Evolutionary conservation across 2,329 filamentous ascomycete species (phyloP), one percentile per base, ranked within the genome.

Genomic region (Zopfia rhizophila): DNA sequence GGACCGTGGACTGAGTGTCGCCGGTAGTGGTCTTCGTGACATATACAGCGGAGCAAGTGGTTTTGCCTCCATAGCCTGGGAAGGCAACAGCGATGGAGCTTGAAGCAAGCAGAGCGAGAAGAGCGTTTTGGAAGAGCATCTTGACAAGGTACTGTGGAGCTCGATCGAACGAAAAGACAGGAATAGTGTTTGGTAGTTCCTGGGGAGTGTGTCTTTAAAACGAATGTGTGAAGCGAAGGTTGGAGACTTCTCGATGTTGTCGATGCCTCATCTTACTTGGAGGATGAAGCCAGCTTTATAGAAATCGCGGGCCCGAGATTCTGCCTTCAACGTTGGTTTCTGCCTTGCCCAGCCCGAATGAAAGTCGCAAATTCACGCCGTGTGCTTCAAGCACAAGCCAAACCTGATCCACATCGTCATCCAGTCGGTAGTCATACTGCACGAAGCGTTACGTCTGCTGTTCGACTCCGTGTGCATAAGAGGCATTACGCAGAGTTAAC

Each of bases 21-120:
- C 43, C 49, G 2, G 47, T 29, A 5, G 33, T 47, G 10, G 54
- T 55, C 30, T 45, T 53, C 11, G 59, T 60, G 5, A 14, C 38
- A 41, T 56, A 58, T 2, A 51, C 49, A 19, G 57, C 42, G 24
- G 55, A 55, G 51, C 60, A 65, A 8, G 51, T 57, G 8, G 51
- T 29, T 19, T 33, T 36, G 13, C 47, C 52, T n/a, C n/a, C n/a
- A n/a, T 27, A 27, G 24, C 24, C 24, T 7, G 58, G 58, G 7
- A 61, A 25, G 36, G 53, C 56, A n/a, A 19, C 37, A 16, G 36
- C 47, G 10, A 55, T 12, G 28, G 56, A 53, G 17, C 45, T 53
- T 25, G 51, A 57, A 31, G 57, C 54, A 37, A 61, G 17, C 28
- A 61, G 36, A 16, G 51, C 40, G 17, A 61, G 8, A 18, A 61